Evolutionary conservation across 805 yeast genomes (phyloP).

Genomic region (Saturnispora zaruensis): DNA sequence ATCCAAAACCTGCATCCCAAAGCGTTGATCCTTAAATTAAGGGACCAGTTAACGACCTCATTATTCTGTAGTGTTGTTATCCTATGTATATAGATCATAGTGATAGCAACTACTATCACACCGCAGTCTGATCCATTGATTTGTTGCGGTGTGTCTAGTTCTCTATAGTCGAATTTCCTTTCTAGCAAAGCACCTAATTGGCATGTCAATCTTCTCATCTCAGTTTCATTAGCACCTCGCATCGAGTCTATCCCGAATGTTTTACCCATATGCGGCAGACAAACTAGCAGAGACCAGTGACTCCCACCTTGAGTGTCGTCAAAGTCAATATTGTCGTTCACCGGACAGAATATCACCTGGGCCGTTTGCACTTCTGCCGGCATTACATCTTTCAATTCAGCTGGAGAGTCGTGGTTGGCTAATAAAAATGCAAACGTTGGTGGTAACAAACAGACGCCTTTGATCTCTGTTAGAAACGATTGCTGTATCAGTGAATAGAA

Average conservation of each 20-base stretch:
- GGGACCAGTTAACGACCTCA: constrained; percentile 24
- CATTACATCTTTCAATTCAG: constrained; percentile 34
- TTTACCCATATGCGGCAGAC: constrained; percentile 24
- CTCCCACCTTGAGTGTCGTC: constrained; percentile 35
- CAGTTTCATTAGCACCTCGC: constrained; percentile 35
- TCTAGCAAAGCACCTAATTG: constrained; percentile 27
- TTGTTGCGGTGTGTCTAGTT: constrained; percentile 44
- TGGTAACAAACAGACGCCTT: constrained; percentile 34
- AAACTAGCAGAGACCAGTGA: constrained; percentile 66
- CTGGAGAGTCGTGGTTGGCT: constrained; percentile 40
- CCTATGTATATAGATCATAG: constrained; percentile 30
- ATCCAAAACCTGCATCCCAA: constrained; percentile 39
- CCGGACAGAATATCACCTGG: constrained; percentile 52
- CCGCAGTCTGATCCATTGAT: constrained; percentile 63
- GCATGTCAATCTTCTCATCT: constrained; percentile 26
- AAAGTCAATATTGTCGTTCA: constrained; percentile 8
- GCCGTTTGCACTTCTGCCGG: constrained; percentile 35
- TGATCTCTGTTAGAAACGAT: constrained; percentile 32
- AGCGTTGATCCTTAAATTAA: constrained; percentile 39
- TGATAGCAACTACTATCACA: constrained; percentile 33
- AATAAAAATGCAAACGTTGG: constrained; percentile 63
- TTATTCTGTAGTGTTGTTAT: constrained; percentile 25
- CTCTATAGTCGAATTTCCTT: constrained; percentile 15
- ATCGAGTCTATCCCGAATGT: constrained; percentile 55
- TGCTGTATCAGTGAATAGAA: constrained; percentile 37